phyloP scores from a whole-genome alignment of 2,329 filamentous ascomycete species.

The Penicillium griseofulvum region DNA sequence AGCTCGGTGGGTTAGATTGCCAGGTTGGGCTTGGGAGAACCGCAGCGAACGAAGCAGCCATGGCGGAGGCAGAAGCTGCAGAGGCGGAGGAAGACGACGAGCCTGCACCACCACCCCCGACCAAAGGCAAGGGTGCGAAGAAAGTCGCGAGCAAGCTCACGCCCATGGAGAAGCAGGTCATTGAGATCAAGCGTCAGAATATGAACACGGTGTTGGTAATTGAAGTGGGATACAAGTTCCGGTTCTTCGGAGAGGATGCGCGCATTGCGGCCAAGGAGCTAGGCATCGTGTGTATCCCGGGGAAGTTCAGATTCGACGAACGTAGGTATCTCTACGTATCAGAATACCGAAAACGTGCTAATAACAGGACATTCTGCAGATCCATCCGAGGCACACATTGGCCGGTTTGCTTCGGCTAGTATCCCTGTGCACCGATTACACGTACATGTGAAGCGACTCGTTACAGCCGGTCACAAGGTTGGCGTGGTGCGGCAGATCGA shows the following conservation, averaged over 20 bases:
- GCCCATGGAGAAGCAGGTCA: slow-evolving; percentile 87
- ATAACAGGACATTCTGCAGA: slow-evolving; percentile 46
- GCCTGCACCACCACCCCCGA: slow-evolving; percentile 41
- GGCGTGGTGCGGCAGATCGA: slow-evolving; percentile 93
- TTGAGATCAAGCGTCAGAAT: slow-evolving; percentile 90
- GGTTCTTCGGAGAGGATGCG: slow-evolving; percentile 95
- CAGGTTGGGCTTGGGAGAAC: slow-evolving; percentile 64
- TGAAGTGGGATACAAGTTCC: slow-evolving; percentile 97
- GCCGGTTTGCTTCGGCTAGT: slow-evolving; percentile 90
- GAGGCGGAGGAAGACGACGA: slow-evolving; percentile 56
- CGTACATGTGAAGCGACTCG: slow-evolving; percentile 89
- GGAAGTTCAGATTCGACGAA: slow-evolving; percentile 91
- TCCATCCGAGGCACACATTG: slow-evolving; percentile 85
- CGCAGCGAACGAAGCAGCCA: slow-evolving; percentile 53
- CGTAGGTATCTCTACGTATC: slow-evolving; percentile 49
- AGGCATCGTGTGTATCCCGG: slow-evolving; percentile 93
- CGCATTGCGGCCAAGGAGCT: slow-evolving; percentile 83
- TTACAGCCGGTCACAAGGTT: slow-evolving; percentile 91
- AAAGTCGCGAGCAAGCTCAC: slow-evolving; percentile 83
- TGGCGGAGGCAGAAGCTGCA: slow-evolving; percentile 58
- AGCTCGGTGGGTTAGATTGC: slow-evolving; percentile 82
- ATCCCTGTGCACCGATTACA: slow-evolving; percentile 88
- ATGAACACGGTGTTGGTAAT: slow-evolving; percentile 87
- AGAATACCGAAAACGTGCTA: slow-evolving; percentile 12
- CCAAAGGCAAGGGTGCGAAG: slow-evolving; percentile 56